These are phyloP conservation scores for Phytophthora aleatoria DNA, from an alignment of 352 stramenopile species.

Conservation along the genomic window DNA sequence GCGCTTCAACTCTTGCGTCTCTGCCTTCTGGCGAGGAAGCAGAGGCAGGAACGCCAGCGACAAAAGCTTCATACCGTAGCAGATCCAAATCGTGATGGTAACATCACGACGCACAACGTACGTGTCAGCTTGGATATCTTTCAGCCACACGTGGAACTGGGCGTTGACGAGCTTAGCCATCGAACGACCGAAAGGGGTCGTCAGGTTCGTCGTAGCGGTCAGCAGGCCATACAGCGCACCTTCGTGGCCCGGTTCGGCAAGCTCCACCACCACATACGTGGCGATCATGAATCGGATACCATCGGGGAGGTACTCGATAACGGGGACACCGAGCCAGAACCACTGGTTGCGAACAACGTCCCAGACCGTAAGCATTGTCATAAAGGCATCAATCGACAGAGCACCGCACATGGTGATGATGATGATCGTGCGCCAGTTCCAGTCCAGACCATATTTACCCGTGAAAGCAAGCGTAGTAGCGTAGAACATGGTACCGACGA, in stretches of 20 bases:
- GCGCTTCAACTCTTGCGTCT: slow-evolving; percentile 54
- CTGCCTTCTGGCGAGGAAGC: slow-evolving; percentile 52
- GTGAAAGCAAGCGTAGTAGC: slow-evolving; percentile 44
- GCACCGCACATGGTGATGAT: slow-evolving; percentile 40
- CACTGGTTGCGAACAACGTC: slow-evolving; percentile 64
- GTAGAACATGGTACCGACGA: slow-evolving; percentile 53
- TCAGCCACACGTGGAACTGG: slow-evolving; percentile 55
- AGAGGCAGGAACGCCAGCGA: slow-evolving; percentile 55
- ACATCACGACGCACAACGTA: slow-evolving; percentile 54
- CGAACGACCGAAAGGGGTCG: slow-evolving; percentile 47
- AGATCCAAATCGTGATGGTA: slow-evolving; percentile 64
- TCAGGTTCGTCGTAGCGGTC: slow-evolving; percentile 58
- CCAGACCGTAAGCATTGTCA: slow-evolving; percentile 61
- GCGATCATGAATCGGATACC: slow-evolving; percentile 64
- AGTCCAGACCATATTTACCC: slow-evolving; percentile 50
- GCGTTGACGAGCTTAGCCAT: slow-evolving; percentile 59
- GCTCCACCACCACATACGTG: slow-evolving; percentile 68
- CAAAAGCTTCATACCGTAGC: slow-evolving; percentile 59
- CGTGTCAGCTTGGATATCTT: slow-evolving; percentile 53
- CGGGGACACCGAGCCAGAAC: slow-evolving; percentile 63
- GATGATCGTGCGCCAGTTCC: slow-evolving; percentile 65
- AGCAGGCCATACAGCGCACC: slow-evolving; percentile 60
- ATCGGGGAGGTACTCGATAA: slow-evolving; percentile 55
- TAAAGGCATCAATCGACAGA: slow-evolving; percentile 48
- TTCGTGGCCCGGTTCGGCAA: slow-evolving; percentile 55